Conservation (phyloP, 225 moss, liverwort and hornwort genomes). For the Polytrichum commune region DNA sequence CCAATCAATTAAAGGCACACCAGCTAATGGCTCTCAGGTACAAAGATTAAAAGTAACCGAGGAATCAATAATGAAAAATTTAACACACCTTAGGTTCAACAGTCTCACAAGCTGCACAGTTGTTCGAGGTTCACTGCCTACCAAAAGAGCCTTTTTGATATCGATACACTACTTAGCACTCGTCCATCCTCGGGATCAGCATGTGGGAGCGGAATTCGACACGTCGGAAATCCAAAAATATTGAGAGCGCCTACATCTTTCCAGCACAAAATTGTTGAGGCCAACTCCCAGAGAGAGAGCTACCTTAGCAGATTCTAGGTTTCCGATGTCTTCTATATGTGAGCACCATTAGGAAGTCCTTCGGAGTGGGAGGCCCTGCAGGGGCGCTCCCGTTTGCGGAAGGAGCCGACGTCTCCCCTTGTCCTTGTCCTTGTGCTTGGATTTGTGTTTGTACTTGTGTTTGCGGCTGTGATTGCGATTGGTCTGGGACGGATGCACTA, state of each 20-base stretch:
- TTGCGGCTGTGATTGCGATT: slow-evolving; percentile 25
- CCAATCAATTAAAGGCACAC: too few species aligned
- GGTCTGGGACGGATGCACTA: slow-evolving; percentile 65
- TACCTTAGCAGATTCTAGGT: slow-evolving; percentile 37
- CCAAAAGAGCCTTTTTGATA: slow-evolving; percentile 1
- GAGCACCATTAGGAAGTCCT: slow-evolving; percentile 92
- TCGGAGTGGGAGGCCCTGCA: slow-evolving; percentile 58
- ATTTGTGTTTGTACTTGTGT: slow-evolving; percentile 23
- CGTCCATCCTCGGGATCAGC: neutral
- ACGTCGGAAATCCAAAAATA: neutral
- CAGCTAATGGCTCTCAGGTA: too few species aligned
- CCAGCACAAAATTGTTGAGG: slow-evolving; percentile 4
- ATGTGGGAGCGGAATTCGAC: neutral
- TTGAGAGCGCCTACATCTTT: slow-evolving; percentile 3
- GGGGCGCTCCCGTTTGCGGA: slow-evolving; percentile 44
- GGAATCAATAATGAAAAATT: too few species aligned
- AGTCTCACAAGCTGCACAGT: slow-evolving; percentile 12
- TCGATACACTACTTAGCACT: slow-evolving; percentile 11
- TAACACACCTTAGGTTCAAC: slow-evolving; percentile 28
- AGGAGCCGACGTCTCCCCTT: slow-evolving; percentile 49
- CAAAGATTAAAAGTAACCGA: too few species aligned
- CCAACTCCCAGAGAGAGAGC: neutral
- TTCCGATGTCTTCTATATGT: slow-evolving; percentile 82
- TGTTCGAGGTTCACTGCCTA: slow-evolving; percentile 19
- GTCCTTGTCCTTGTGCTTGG: slow-evolving; percentile 34